Evolutionary conservation across 2,329 filamentous ascomycete species (phyloP).

Genomic region (Fusarium sp.): DNA sequence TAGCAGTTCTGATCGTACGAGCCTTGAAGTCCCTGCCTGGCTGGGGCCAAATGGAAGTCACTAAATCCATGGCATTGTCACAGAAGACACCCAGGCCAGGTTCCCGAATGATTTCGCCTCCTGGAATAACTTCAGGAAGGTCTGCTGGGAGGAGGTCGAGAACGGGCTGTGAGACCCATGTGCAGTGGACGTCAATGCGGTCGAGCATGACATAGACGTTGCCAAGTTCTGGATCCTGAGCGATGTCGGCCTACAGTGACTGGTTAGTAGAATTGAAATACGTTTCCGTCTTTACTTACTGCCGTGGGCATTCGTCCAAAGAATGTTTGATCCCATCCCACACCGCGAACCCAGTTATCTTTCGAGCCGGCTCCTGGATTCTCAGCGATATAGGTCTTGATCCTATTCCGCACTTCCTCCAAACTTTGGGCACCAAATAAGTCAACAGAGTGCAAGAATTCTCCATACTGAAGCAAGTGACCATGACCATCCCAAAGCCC

Average conservation of each 20-base stretch:
- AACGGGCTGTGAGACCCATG: constrained; percentile 75
- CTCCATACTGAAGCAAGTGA: constrained; percentile 74
- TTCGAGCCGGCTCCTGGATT: constrained; percentile 65
- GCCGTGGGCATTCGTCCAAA: constrained; percentile 75
- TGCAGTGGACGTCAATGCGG: constrained; percentile 76
- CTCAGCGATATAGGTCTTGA: constrained; percentile 63
- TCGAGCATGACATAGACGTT: constrained; percentile 76
- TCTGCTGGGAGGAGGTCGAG: constrained; percentile 69
- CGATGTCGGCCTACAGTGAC: constrained; percentile 62
- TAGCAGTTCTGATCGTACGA: constrained; percentile 68
- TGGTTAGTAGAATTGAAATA: neutral
- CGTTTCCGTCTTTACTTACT: constrained; percentile 54
- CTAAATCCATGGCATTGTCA: constrained; percentile 77
- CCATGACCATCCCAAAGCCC: constrained; percentile 79
- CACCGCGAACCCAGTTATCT: constrained; percentile 72
- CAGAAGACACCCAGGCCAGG: constrained; percentile 77
- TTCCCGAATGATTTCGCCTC: constrained; percentile 71
- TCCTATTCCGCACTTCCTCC: constrained; percentile 64
- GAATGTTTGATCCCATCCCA: constrained; percentile 77
- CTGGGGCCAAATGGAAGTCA: constrained; percentile 68
- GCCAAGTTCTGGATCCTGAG: constrained; percentile 63
- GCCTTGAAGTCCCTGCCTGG: constrained; percentile 66
- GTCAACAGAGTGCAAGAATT: constrained; percentile 74
- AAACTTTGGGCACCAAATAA: constrained; percentile 70
- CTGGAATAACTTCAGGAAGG: constrained; percentile 66